A percentile compares a stretch with the other conserved stretches of the same genome.
These are phyloP conservation scores for Taphrina wiesneri DNA, from an alignment of 1,139 yeast species.

Conservation along the genomic window DNA sequence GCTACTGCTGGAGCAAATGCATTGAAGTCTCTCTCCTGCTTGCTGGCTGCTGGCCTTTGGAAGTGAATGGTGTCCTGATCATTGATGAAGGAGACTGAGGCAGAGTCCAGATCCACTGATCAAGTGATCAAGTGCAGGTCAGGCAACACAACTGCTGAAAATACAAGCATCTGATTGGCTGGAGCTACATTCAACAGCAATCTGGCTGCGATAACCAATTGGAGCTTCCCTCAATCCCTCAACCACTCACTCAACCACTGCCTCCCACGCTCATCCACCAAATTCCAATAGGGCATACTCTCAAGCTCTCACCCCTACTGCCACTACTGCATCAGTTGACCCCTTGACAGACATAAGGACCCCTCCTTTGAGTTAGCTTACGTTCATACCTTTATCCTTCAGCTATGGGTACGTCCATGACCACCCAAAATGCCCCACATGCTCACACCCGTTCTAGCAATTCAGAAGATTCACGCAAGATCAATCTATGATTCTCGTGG, in stretches of 20 bases:
- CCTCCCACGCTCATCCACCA: background rate
- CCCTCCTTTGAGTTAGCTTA: too few relatives aligned
- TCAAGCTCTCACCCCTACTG: background rate
- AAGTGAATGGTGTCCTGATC: too few relatives aligned
- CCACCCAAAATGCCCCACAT: background rate
- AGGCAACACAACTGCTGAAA: background rate
- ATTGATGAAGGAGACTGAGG: too few relatives aligned
- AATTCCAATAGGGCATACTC: background rate
- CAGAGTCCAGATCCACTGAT: too few relatives aligned
- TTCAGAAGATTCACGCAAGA: constrained; percentile 77
- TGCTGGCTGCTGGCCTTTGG: too few relatives aligned
- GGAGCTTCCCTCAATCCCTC: background rate
- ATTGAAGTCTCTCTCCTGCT: too few relatives aligned
- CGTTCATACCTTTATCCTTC: too few relatives aligned
- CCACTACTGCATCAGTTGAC: background rate
- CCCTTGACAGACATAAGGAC: too few relatives aligned
- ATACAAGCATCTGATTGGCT: background rate
- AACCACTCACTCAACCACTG: background rate
- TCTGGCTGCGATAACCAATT: constrained; percentile 6
- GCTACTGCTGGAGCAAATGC: too few relatives aligned
- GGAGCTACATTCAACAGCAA: background rate
- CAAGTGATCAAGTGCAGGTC: too few relatives aligned
- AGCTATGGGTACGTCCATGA: too few relatives aligned
- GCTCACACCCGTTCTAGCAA: constrained; percentile 46
- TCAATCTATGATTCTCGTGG: constrained; percentile 91